A percentile compares a stretch with the other conserved stretches of the same genome.
phyloP scores from a whole-genome alignment of 176 grass and related monocot species.

The Avena atlantica region DNA sequence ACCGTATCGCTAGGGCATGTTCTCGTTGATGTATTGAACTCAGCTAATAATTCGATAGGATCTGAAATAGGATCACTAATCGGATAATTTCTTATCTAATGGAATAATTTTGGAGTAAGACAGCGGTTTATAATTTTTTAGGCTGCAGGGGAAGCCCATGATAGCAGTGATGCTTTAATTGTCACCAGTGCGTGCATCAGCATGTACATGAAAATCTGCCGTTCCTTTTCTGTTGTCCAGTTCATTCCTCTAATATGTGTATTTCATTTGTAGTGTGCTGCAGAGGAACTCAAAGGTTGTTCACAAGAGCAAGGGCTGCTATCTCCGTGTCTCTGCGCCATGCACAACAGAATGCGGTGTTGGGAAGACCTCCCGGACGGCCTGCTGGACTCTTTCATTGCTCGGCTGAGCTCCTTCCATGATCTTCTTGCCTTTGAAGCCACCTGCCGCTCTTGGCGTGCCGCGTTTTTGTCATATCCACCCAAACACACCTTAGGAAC shows the following conservation, averaged over 20 bases:
- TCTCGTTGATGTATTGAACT: too few relatives aligned
- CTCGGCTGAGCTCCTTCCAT: not conserved
- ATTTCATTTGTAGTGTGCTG: not conserved
- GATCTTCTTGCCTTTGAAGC: not conserved
- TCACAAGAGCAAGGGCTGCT: not conserved
- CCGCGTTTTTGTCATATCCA: not conserved
- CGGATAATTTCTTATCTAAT: too few relatives aligned
- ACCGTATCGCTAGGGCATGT: too few relatives aligned
- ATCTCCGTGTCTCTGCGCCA: not conserved
- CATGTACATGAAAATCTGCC: too few relatives aligned
- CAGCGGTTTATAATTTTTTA: too few relatives aligned
- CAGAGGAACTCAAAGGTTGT: not conserved
- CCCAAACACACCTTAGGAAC: not conserved
- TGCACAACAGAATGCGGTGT: not conserved
- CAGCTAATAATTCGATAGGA: too few relatives aligned
- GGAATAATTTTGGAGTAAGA: too few relatives aligned
- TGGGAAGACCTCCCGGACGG: not conserved
- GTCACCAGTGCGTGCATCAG: too few relatives aligned
- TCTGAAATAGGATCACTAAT: too few relatives aligned
- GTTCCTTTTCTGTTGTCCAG: not conserved
- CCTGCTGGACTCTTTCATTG: not conserved
- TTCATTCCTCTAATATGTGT: not conserved
- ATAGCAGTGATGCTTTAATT: too few relatives aligned
- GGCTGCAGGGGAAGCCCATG: too few relatives aligned
- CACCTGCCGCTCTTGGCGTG: not conserved